These are phyloP conservation scores for Populus hybrid DNA, from an alignment of 441 rosid species.

Conservation along the genomic window DNA sequence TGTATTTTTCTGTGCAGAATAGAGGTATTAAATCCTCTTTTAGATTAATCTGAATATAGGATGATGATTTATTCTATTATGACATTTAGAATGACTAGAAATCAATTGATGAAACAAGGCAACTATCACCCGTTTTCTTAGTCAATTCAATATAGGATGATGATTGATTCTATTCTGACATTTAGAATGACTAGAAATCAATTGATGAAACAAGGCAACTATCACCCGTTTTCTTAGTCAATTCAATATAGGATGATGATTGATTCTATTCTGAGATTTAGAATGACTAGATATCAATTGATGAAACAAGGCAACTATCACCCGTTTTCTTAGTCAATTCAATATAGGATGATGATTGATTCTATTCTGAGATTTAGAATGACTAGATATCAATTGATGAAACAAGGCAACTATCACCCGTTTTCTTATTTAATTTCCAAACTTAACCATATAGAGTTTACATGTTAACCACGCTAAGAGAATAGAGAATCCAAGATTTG, in stretches of 20 bases:
- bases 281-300: not conserved
- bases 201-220: not conserved
- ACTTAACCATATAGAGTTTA: not conserved
- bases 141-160: not conserved
- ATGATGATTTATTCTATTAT: not conserved
- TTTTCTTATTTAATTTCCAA: not conserved
- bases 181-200: not conserved
- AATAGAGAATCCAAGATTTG: not conserved
- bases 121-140: not conserved
- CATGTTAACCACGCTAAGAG: not conserved
- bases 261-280: not conserved
- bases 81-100: slow-evolving; percentile 3
- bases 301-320: not conserved
- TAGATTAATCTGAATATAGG: not conserved
- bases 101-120: not conserved
- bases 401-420: not conserved
- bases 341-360: not conserved
- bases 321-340: not conserved
- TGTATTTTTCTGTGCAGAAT: not conserved
- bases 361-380: not conserved
- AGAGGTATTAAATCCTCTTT: not conserved
- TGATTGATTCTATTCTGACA: not conserved
- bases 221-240: not conserved
- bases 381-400: not conserved
- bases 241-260: not conserved